Conservation (phyloP, 2,329 filamentous ascomycete species). For the Westerdykella sp. region DNA sequence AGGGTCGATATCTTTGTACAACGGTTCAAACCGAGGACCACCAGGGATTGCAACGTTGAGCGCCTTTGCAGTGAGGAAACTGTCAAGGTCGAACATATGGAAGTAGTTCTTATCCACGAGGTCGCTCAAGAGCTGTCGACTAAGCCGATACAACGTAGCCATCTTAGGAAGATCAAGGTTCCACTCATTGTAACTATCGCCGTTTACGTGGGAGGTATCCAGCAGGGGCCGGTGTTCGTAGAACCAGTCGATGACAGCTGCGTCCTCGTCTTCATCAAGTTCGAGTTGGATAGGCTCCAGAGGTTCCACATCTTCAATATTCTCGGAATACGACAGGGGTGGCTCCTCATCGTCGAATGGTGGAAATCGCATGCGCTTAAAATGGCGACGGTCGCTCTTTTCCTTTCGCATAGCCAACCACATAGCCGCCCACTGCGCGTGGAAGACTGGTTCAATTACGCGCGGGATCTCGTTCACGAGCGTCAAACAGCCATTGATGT, state of each 20-base stretch:
- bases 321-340: slow-evolving; percentile 95
- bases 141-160: slow-evolving; percentile 89
- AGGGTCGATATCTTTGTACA: slow-evolving; percentile 98
- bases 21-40: slow-evolving; percentile 88
- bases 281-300: slow-evolving; percentile 98
- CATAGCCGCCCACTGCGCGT: slow-evolving; percentile 99
- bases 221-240: slow-evolving; percentile 89
- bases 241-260: slow-evolving; percentile 90
- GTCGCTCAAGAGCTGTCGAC: slow-evolving; percentile 83
- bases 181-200: slow-evolving; percentile 94
- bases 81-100: slow-evolving; percentile 92
- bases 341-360: slow-evolving; percentile 99
- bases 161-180: slow-evolving; percentile 90
- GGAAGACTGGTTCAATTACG: slow-evolving; percentile 95
- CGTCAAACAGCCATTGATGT: slow-evolving; percentile 95
- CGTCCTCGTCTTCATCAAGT: slow-evolving; percentile 88
- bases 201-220: slow-evolving; percentile 90
- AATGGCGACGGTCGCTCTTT: slow-evolving; percentile 90
- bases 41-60: slow-evolving; percentile 97
- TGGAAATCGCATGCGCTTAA: slow-evolving; percentile 98
- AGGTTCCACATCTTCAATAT: slow-evolving; percentile 97
- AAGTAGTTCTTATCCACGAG: slow-evolving; percentile 96
- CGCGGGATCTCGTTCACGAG: slow-evolving; percentile 94
- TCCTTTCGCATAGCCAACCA: slow-evolving; percentile 98
- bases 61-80: slow-evolving; percentile 92